phyloP scores from a whole-genome alignment of 441 rosid genomes.

The Euphorbia neoarborescens region DNA sequence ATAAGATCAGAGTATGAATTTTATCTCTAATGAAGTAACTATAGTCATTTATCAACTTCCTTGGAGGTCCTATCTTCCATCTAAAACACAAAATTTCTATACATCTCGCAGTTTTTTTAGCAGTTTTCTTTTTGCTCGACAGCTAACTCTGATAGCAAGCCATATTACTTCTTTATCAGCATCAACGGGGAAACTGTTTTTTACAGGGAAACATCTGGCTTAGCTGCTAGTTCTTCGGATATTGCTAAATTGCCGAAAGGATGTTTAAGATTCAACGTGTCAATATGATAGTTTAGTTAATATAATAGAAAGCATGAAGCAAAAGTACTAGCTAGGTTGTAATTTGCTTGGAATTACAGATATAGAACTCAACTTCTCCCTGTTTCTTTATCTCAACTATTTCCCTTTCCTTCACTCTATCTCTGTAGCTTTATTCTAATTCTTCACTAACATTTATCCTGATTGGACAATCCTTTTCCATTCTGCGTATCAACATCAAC shows the following conservation, averaged over 20 bases:
- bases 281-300: no score
- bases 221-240: no score
- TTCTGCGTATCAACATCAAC: not conserved
- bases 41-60: not conserved
- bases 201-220: no score
- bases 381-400: not conserved
- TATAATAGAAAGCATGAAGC: not conserved
- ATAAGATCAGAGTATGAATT: not conserved
- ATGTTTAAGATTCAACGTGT: no score
- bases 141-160: not conserved
- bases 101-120: not conserved
- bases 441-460: not conserved
- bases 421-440: not conserved
- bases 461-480: not conserved
- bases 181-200: no score
- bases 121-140: not conserved
- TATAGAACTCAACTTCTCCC: not conserved
- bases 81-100: not conserved
- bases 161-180: constrained; percentile 2
- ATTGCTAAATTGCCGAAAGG: no score
- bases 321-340: not conserved
- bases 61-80: constrained; percentile 2
- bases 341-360: not conserved
- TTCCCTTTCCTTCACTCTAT: not conserved
- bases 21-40: not conserved